Evolutionary conservation across 2,329 filamentous ascomycete genomes (phyloP), one percentile per base, ranked within the genome.

Genomic region (Fusarium pilosicola): DNA sequence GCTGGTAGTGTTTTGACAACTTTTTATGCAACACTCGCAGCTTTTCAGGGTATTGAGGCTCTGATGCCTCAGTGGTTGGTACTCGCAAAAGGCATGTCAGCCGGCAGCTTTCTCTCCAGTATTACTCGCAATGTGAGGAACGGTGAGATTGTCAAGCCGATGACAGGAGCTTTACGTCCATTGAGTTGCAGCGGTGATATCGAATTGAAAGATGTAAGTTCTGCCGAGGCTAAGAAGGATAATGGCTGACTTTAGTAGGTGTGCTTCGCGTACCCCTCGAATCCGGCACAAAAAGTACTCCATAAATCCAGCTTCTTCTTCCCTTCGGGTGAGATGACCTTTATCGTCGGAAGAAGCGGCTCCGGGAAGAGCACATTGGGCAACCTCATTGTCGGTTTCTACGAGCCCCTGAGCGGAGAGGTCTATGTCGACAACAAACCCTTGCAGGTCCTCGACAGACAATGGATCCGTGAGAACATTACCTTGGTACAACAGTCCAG

Each of bases 341-440:
- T 96, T 77, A 86, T 98, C 5, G 89, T 98, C 56, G 96, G 96
- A 0, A 89, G 88, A 76, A 97, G 94, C 77, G 96, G 96, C 1
- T 97, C 94, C 5, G 96, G 96, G 0, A 98, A 98, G 81, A 97
- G 94, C 75, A 98, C 96, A 0, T 79, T 98, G 3, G 91, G 92
- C 3, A 94, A 94, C 78, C 86, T 98, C 1, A 86, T 98, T 2
- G 86, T 95, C 57, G 89, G 91, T 18, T 93, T 97, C 75, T 97
- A 98, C 78, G 85, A 89, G 12, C 89, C 93, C 1, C 81, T 83
- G 0, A 83, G 83, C 0, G 96, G 95, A 0, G 81, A 88, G 0
- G 91, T 98, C 22, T 79, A 87, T 0, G 84, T 98, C 15, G 94
- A 97, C 77, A 90, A 88, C 2, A 80, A 87, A 4, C 83, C 89